Base-by-base conservation (phyloP, 2,329 filamentous ascomycete genomes). In the Ophiobolus disseminans region DNA sequence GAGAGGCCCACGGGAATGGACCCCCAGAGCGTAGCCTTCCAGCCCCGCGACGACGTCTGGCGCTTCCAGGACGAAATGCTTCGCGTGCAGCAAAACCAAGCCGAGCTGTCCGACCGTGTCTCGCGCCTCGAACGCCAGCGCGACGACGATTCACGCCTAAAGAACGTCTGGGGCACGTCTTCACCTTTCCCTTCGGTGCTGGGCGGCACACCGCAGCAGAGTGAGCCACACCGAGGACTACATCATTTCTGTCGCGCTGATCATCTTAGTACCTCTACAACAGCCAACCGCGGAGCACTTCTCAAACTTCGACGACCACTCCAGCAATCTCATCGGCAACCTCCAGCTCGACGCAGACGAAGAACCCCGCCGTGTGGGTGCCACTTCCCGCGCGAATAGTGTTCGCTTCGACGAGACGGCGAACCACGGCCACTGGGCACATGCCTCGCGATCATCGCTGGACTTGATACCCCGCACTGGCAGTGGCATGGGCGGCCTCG, bases 361-460 rank as follows among this genome's bases (percentile, higher is more conserved):
- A 55, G 89, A 92, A 68, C 89, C 89, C 23, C 86, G 91, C 48
- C 86, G 91, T 28, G 85, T 93, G 55, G 90, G 94, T 44, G 90
- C 90, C 16, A 88, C 91, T 14, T 99, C 94, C 14, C 84, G 94
- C 62, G 93, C 94, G 38, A 97, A 97, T 70, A 97, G 94, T 68
- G 94, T 99, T 60, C 89, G 94, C 28, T 99, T 99, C 65, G 94
- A 97, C 68, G 93, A 97, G 71, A 96, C 91, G 67, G 92, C 93
- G 11, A 86, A 96, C 62, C 91, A 96, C 63, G 89, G 90, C 38
- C 91, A 91, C 71, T 95, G 94, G 84, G 87, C 87, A 28, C 90
- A 96, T 66, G 86, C 85, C 57, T 89, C 88, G 50, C 86, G 93
- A 35, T 88, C 91, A 46, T 93, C 90, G 10, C 85, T 89, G 37